Conservation (phyloP, 2,329 filamentous ascomycete species). For the Alternaria sp. region DNA sequence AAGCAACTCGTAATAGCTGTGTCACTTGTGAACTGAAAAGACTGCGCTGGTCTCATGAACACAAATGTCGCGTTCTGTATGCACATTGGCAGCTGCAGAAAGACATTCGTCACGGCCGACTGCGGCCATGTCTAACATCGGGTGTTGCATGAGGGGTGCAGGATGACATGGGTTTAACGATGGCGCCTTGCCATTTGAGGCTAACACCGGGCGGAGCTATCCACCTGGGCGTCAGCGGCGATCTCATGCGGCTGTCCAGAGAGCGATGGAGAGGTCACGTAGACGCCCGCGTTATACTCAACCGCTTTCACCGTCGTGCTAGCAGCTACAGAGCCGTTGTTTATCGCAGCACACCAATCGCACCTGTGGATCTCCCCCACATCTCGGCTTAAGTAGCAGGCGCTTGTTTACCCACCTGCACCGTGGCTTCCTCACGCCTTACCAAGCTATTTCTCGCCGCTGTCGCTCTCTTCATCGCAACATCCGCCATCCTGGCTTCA, state of each 20-base stretch:
- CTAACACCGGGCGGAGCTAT: neutral
- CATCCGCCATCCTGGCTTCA: conserved; percentile 71
- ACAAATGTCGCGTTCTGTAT: neutral
- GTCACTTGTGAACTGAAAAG: conserved; percentile 15
- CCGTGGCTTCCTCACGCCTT: conserved; percentile 17
- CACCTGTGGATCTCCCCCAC: conserved; percentile 10
- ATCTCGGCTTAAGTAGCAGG: conserved; percentile 14
- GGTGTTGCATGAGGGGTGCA: conserved; percentile 15
- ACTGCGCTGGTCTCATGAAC: neutral
- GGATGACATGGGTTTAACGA: conserved; percentile 7
- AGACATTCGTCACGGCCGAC: neutral
- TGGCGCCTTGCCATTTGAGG: conserved; percentile 7
- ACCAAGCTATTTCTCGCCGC: conserved; percentile 56
- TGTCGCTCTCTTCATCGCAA: conserved; percentile 63
- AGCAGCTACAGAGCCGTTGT: conserved; percentile 11
- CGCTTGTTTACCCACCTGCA: conserved; percentile 1
- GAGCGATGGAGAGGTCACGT: conserved; percentile 15
- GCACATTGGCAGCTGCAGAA: neutral
- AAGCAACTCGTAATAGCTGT: conserved; percentile 27
- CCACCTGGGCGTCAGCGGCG: neutral
- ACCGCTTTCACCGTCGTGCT: conserved; percentile 8
- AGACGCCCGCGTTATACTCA: conserved; percentile 4
- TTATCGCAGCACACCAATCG: conserved; percentile 19
- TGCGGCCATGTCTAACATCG: conserved; percentile 1
- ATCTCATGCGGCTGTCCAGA: conserved; percentile 6